Percentiles rank a stretch among this genome's conserved stretches.
Conservation (phyloP, 2,329 filamentous ascomycete species). For the Apiospora rasikravindrae region DNA sequence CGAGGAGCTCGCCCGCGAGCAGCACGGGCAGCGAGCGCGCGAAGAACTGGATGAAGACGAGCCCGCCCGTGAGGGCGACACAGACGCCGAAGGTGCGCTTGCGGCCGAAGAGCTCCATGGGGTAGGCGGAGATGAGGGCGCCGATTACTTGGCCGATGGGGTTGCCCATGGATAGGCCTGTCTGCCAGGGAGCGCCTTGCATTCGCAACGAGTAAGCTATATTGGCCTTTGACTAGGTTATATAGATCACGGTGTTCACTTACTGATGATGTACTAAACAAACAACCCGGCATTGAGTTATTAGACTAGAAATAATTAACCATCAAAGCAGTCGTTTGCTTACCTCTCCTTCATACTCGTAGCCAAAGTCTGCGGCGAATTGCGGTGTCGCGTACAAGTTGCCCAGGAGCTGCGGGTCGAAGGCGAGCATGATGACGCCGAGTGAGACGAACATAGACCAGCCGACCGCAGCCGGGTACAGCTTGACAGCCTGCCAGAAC, state of each 20-base stretch:
- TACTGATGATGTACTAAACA: slow-evolving; percentile 42
- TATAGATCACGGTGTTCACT: not conserved
- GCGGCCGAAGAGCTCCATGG: slow-evolving; percentile 51
- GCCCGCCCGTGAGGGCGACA: slow-evolving; percentile 51
- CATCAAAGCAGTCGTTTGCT: slow-evolving; percentile 21
- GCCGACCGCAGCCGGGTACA: slow-evolving; percentile 52
- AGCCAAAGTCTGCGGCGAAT: slow-evolving; percentile 41
- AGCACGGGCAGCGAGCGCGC: slow-evolving; percentile 59
- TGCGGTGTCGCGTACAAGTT: slow-evolving; percentile 57
- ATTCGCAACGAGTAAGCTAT: slow-evolving; percentile 28
- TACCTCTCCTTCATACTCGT: slow-evolving; percentile 38
- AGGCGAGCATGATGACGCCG: slow-evolving; percentile 66
- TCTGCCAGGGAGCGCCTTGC: slow-evolving; percentile 51
- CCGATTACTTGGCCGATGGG: slow-evolving; percentile 63
- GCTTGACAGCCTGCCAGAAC: slow-evolving; percentile 46
- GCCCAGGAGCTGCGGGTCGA: slow-evolving; percentile 68
- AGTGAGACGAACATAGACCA: slow-evolving; percentile 67
- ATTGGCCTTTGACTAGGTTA: not conserved
- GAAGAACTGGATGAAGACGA: slow-evolving; percentile 69
- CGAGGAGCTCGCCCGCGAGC: slow-evolving; percentile 65
- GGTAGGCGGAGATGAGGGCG: slow-evolving; percentile 54
- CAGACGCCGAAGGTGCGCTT: slow-evolving; percentile 51
- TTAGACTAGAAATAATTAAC: not conserved
- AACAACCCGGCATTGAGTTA: not conserved
- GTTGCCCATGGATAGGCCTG: slow-evolving; percentile 56